Base-by-base conservation (phyloP, 176 grass and related monocot species). In the Canna indica region DNA sequence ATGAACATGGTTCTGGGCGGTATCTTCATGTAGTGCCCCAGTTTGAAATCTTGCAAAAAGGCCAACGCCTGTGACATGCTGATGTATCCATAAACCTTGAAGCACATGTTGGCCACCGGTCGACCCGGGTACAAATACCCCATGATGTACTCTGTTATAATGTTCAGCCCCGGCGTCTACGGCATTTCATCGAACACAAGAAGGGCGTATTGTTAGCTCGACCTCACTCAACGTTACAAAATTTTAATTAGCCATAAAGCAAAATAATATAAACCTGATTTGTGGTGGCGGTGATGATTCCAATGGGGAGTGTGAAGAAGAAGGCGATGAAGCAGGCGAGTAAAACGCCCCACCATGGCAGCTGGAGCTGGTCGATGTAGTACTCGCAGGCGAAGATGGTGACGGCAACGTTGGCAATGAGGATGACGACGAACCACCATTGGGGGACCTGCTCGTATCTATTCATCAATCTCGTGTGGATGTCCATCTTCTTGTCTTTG, bases 1-100 rank as follows among this genome's bases (percentile, higher is more conserved):
- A 96, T 96, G 63, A 96, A 96, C 93, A 96, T 96, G 2, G 86
- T 91, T 75, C 88, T 80, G 29, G 93, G 93, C 3, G 93, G 93
- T 47, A 91, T 91, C 81, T 96, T 96, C 93, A 96, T 96, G 84
- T 96, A 96, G 26, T 96, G 93, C 0, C 93, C 93, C 54, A 96
- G 17, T 44, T 91, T 96, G 68, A 96, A 96, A 73, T 96, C 93
- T 85, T 96, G 93, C 36, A 96, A 56, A 71, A 96, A 91, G 5
- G 78, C 67, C 52, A 96, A 77, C 14, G 93, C 88, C 56, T 96
- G 93, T 5, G 7, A 77, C 86, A 91, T 91, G 79, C 92, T 91
- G 73, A 96, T 87, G 68, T 90, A 91, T 9, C 93, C 93, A 60
- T 96, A 96, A 18, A 96, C 93, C 73, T 96, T 96, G 81, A 96